Evolutionary conservation across 2,329 filamentous ascomycete genomes (phyloP).

Genomic region (Balansia obtecta): DNA sequence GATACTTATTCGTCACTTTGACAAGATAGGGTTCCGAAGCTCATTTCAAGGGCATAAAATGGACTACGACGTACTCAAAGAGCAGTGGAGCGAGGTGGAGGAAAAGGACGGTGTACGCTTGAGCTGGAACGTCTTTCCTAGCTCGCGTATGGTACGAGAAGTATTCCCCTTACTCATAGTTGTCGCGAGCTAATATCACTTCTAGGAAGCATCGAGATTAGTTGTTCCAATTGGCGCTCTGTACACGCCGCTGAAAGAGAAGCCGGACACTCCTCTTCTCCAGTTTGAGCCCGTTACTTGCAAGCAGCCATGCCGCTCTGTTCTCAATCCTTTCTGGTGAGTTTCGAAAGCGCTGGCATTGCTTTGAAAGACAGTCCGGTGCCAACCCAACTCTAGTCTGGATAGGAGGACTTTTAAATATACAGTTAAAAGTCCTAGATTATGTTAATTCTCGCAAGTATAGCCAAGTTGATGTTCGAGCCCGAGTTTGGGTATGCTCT

Average conservation of each 20-base stretch:
- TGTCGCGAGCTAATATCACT: not conserved
- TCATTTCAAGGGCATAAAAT: slow-evolving; percentile 31
- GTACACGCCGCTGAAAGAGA: slow-evolving; percentile 93
- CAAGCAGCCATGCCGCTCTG: slow-evolving; percentile 89
- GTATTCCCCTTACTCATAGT: not conserved
- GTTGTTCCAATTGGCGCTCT: slow-evolving; percentile 93
- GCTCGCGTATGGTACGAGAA: slow-evolving; percentile 79
- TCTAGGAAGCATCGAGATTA: slow-evolving; percentile 79
- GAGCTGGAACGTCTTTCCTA: slow-evolving; percentile 98
- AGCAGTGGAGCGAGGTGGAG: slow-evolving; percentile 93
- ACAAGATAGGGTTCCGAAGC: not conserved
- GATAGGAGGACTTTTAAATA: too few relatives aligned
- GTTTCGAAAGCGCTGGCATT: slow-evolving; percentile 14
- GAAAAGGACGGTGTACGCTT: slow-evolving; percentile 91
- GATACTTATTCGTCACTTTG: not conserved
- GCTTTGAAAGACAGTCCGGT: not conserved
- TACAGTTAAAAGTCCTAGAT: not conserved
- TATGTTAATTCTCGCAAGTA: slow-evolving; percentile 10
- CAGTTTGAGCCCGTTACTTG: slow-evolving; percentile 96
- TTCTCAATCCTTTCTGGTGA: slow-evolving; percentile 94
- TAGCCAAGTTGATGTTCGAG: slow-evolving; percentile 74
- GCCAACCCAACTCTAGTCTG: too few relatives aligned
- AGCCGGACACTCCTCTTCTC: slow-evolving; percentile 74
- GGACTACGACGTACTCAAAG: slow-evolving; percentile 89
- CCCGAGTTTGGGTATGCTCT: slow-evolving; percentile 77